Conservation (phyloP, 768 basidiomycete species). For the Cyclocybe cylindracea region DNA sequence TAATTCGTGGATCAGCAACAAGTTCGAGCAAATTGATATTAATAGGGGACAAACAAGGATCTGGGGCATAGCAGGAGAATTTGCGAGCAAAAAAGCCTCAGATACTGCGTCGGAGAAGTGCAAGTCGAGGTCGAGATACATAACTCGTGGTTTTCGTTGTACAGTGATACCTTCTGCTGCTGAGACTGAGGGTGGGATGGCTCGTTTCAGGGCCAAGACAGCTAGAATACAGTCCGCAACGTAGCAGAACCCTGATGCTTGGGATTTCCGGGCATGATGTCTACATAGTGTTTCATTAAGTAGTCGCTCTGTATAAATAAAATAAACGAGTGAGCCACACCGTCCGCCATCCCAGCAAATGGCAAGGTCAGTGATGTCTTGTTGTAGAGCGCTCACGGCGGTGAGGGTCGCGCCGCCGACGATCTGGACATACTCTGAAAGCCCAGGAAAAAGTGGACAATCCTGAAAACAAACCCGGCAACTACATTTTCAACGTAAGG, state of each 20-base stretch:
- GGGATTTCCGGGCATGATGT: constrained; percentile 81
- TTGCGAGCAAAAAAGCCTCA: constrained; percentile 61
- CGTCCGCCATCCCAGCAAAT: constrained; percentile 94
- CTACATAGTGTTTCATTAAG: constrained; percentile 31
- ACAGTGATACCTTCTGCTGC: constrained; percentile 3
- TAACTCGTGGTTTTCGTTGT: constrained; percentile 53
- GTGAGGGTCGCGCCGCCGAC: constrained; percentile 81
- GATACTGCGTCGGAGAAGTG: constrained; percentile 92
- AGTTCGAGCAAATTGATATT: not conserved
- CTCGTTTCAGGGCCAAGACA: constrained; percentile 66
- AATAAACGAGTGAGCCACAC: constrained; percentile 29
- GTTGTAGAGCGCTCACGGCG: constrained; percentile 61
- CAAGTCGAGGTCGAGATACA: constrained; percentile 93
- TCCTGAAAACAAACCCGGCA: constrained; percentile 50
- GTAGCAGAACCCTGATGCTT: constrained; percentile 92
- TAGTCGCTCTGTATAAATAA: not conserved
- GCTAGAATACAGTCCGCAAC: constrained; percentile 88
- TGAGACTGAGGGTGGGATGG: constrained; percentile 6
- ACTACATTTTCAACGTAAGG: not conserved
- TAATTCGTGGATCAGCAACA: not conserved
- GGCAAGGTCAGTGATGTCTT: constrained; percentile 54
- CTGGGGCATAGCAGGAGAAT: constrained; percentile 37
- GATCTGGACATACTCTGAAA: constrained; percentile 67
- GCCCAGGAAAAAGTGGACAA: constrained; percentile 73
- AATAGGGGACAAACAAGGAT: constrained; percentile 41